Conservation (phyloP, 495 filamentous ascomycete species). For the Baudoinia panamericana region DNA sequence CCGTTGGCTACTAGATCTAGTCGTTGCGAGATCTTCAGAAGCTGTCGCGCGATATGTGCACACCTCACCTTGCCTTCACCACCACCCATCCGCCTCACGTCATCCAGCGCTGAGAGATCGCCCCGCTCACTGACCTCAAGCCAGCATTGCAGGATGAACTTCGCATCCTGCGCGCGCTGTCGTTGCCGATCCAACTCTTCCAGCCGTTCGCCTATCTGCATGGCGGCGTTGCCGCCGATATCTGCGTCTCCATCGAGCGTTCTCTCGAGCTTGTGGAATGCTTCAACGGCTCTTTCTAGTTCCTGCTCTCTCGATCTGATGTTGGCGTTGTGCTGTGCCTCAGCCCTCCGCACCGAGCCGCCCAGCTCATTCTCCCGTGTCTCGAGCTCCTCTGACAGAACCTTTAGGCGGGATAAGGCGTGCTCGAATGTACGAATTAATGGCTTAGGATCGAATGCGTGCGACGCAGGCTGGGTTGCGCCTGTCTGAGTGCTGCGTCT, state of each 20-base stretch:
- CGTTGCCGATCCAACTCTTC: constrained; percentile 91
- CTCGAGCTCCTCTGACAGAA: constrained; percentile 75
- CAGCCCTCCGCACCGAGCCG: constrained; percentile 77
- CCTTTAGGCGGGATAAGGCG: constrained; percentile 62
- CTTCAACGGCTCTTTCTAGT: constrained; percentile 77
- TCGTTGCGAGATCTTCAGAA: constrained; percentile 75
- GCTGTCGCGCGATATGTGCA: constrained; percentile 76
- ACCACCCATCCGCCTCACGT: constrained; percentile 61
- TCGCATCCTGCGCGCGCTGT: constrained; percentile 78
- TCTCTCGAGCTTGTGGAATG: constrained; percentile 77
- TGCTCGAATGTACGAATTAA: constrained; percentile 91
- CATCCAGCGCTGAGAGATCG: constrained; percentile 65
- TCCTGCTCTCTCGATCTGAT: constrained; percentile 72
- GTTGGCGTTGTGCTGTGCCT: constrained; percentile 81
- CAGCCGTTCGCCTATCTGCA: constrained; percentile 86
- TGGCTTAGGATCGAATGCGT: constrained; percentile 90
- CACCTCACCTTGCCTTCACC: constrained; percentile 79
- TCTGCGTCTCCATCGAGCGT: constrained; percentile 50
- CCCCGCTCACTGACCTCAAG: constrained; percentile 78
- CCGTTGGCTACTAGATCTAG: constrained; percentile 51
- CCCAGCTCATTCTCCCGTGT: constrained; percentile 78
- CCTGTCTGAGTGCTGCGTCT: constrained; percentile 50
- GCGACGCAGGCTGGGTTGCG: constrained; percentile 24
- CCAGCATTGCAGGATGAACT: constrained; percentile 93
- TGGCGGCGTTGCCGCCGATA: constrained; percentile 64